A percentile compares a stretch with the other conserved stretches of the same genome.
phyloP scores from a whole-genome alignment of 129 eudicot species.

The Cynara cardunculus region DNA sequence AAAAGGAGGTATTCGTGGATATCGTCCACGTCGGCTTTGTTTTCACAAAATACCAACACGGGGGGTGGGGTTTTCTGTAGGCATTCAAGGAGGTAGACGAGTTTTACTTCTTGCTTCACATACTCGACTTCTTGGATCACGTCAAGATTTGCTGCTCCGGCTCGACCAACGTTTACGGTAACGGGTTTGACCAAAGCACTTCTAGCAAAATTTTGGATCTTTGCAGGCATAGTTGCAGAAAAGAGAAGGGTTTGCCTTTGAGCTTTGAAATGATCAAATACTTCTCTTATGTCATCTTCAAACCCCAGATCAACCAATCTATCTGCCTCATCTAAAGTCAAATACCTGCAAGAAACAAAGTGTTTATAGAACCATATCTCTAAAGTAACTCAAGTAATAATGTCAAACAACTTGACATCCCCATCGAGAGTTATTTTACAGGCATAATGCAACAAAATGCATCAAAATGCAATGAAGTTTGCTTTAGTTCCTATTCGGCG shows the following conservation, averaged over 20 bases:
- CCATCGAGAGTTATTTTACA: background rate
- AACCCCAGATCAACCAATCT: conserved; percentile 82
- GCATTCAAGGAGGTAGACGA: conserved; percentile 81
- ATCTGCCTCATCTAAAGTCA: conserved; percentile 85
- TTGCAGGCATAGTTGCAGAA: conserved; percentile 87
- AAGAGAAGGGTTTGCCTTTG: conserved; percentile 78
- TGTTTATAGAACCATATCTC: background rate
- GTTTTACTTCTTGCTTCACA: conserved; percentile 79
- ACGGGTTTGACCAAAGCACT: conserved; percentile 77
- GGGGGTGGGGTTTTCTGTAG: conserved; percentile 84
- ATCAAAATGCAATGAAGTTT: background rate
- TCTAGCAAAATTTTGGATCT: conserved; percentile 73
- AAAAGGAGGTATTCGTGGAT: conserved; percentile 72
- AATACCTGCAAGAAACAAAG: conserved; percentile 41
- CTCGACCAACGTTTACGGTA: conserved; percentile 80
- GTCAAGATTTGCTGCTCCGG: conserved; percentile 90
- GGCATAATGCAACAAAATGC: background rate
- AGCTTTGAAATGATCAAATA: conserved; percentile 77
- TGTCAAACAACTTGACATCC: conserved; percentile 3
- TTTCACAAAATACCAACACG: conserved; percentile 70
- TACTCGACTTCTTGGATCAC: conserved; percentile 91
- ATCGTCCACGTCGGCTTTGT: conserved; percentile 75
- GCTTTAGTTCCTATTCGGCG: background rate
- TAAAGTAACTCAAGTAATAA: background rate
- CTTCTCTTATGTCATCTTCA: conserved; percentile 84